phyloP scores from a whole-genome alignment of 805 yeast species.

The Metschnikowia hibisci region DNA sequence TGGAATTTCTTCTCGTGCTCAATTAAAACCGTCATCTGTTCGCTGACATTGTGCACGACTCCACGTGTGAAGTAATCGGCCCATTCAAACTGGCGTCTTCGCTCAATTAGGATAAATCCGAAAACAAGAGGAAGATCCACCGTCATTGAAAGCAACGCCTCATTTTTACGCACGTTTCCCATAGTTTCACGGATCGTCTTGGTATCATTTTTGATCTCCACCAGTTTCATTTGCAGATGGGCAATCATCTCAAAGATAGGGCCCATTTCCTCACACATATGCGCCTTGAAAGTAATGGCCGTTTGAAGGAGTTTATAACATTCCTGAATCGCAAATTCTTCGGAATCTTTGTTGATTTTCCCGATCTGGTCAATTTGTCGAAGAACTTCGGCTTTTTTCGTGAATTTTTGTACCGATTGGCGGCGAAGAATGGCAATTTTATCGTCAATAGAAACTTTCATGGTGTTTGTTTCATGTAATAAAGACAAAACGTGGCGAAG shows the following conservation, averaged over 20 bases:
- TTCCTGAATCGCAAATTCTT: neutral
- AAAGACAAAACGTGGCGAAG: slow-evolving; percentile 31
- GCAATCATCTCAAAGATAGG: slow-evolving; percentile 32
- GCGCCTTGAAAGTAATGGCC: slow-evolving; percentile 31
- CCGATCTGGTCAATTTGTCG: neutral
- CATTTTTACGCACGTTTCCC: slow-evolving; percentile 25
- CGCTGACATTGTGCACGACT: slow-evolving; percentile 45
- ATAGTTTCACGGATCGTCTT: slow-evolving; percentile 15
- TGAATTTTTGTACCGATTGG: slow-evolving; percentile 30
- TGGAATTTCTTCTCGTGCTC: slow-evolving; percentile 56
- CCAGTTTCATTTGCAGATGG: slow-evolving; percentile 35
- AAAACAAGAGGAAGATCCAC: slow-evolving; percentile 68
- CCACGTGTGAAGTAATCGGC: slow-evolving; percentile 38
- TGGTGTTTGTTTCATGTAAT: slow-evolving; percentile 36
- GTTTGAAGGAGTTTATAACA: slow-evolving; percentile 32
- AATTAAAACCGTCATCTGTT: slow-evolving; percentile 52
- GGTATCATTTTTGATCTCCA: slow-evolving; percentile 28
- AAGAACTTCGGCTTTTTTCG: neutral
- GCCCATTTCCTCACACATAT: slow-evolving; percentile 21
- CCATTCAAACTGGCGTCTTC: slow-evolving; percentile 59
- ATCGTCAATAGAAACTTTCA: slow-evolving; percentile 34
- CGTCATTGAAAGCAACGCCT: slow-evolving; percentile 41
- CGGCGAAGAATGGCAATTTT: slow-evolving; percentile 40
- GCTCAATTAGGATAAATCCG: slow-evolving; percentile 65
- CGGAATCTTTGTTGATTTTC: neutral